Evolutionary conservation across 176 grass and related monocot genomes (phyloP).

Genomic region (Chloris gayana): DNA sequence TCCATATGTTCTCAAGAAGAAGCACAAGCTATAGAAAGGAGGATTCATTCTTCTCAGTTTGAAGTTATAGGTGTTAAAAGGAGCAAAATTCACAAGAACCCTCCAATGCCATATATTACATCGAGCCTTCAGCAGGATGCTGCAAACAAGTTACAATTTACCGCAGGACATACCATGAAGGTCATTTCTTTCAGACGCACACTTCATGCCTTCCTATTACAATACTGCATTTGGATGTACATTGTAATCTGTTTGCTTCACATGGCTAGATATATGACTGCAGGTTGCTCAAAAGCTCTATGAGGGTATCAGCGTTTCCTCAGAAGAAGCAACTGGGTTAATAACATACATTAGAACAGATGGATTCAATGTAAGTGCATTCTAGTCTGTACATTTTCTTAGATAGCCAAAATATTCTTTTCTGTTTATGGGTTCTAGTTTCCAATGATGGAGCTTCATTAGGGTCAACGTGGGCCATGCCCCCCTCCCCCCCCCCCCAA

Average conservation of each 20-base stretch:
- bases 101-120: constrained; percentile 92
- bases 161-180: constrained; percentile 85
- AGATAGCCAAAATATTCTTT: constrained; percentile 18
- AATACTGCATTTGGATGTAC: constrained; percentile 12
- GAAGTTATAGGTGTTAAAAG: constrained; percentile 69
- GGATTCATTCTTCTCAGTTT: constrained; percentile 61
- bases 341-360: constrained; percentile 99
- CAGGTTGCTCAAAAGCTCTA: constrained; percentile 95
- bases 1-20: constrained; percentile 72
- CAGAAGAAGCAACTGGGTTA: constrained; percentile 84
- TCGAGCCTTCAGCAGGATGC: constrained; percentile 96
- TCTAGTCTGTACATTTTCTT: constrained; percentile 28
- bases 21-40: constrained; percentile 63
- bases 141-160: constrained; percentile 76
- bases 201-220: constrained; percentile 14
- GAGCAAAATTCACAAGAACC: constrained; percentile 74
- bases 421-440: constrained; percentile 20
- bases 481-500: too few relatives aligned
- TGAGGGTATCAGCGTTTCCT: constrained; percentile 85
- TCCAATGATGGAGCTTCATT: too few relatives aligned
- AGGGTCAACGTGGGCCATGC: too few relatives aligned
- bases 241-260: constrained; percentile 24
- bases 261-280: constrained; percentile 35
- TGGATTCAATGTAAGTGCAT: constrained; percentile 81
- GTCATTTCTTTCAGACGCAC: constrained; percentile 49